Evolutionary conservation across 1,139 yeast genomes (phyloP).

Genomic region (Williopsis jadinii): DNA sequence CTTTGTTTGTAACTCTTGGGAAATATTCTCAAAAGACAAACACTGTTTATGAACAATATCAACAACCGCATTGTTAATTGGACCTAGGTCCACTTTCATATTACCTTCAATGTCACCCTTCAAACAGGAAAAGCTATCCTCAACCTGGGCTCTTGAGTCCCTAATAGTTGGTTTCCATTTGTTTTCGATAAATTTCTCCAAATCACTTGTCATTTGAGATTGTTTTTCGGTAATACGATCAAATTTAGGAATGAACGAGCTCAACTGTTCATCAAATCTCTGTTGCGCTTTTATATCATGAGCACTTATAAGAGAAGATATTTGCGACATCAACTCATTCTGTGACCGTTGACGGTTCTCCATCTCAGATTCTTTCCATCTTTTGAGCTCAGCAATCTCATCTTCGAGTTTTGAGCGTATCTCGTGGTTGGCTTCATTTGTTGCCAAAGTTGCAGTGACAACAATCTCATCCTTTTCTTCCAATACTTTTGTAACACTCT

Average conservation of each 20-base stretch:
- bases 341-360: slow-evolving; percentile 3
- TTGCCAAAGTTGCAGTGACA: background rate
- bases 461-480: slow-evolving; percentile 10
- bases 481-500: slow-evolving; percentile 10
- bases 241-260: background rate
- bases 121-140: background rate
- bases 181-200: background rate
- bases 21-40: background rate
- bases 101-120: background rate
- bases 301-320: slow-evolving; percentile 6
- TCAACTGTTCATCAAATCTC: slow-evolving; percentile 13
- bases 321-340: slow-evolving; percentile 6
- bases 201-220: background rate
- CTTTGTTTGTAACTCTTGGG: slow-evolving; percentile 2
- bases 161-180: background rate
- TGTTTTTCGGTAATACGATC: background rate
- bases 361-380: slow-evolving; percentile 9
- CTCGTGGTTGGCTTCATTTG: background rate
- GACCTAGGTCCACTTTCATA: background rate
- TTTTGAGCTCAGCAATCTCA: slow-evolving; percentile 6
- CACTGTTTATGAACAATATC: background rate
- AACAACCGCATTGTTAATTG: background rate
- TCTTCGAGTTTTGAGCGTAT: slow-evolving; percentile 4
- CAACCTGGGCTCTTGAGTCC: background rate
- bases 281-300: slow-evolving; percentile 7